Evolutionary conservation across 345 rosid genomes (phyloP).

Genomic region (Geranium brycei): DNA sequence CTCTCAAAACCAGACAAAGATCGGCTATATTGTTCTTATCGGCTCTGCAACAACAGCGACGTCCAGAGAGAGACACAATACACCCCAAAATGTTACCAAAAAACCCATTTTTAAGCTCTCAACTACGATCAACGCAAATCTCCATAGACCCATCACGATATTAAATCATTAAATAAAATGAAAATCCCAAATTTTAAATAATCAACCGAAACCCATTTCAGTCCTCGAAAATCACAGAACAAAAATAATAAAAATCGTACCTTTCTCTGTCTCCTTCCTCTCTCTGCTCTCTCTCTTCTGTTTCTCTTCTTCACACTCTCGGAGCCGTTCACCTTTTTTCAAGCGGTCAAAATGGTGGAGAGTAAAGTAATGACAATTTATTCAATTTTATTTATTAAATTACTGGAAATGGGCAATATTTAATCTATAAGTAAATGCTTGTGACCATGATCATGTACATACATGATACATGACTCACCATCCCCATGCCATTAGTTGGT

Average conservation of each 20-base stretch:
- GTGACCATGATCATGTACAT: background rate
- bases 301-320: background rate
- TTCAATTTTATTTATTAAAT: too few species aligned
- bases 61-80: conserved; percentile 1
- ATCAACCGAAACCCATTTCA: background rate
- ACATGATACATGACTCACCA: background rate
- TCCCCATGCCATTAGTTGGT: too few species aligned
- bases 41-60: conserved; percentile 2
- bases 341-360: conserved; percentile 20
- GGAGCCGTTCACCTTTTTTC: conserved; percentile 19
- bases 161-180: too few species aligned
- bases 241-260: background rate
- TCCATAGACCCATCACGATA: background rate
- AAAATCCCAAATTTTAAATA: too few species aligned
- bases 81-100: too few species aligned
- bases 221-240: background rate
- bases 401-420: background rate
- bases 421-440: background rate
- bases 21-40: conserved; percentile 10
- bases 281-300: conserved; percentile 11
- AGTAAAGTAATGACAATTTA: background rate
- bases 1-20: conserved; percentile 22
- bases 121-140: too few species aligned
- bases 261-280: background rate
- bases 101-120: too few species aligned